A percentile compares a stretch with the other conserved stretches of the same genome.
Evolutionary conservation across 2,329 filamentous ascomycete genomes (phyloP).

Genomic region (Penicillium sp.): DNA sequence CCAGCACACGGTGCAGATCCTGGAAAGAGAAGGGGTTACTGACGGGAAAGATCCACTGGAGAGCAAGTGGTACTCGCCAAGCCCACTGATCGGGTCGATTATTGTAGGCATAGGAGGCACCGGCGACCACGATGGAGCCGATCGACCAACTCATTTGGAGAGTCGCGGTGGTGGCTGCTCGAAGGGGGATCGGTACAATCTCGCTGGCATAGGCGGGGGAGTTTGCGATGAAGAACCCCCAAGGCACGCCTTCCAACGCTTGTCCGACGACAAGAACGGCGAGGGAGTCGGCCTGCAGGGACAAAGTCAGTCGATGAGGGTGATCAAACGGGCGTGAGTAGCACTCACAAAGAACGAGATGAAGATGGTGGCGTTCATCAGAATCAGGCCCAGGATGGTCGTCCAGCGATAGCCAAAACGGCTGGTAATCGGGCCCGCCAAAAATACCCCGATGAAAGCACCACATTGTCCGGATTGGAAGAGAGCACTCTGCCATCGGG

Average conservation of each 20-base stretch:
- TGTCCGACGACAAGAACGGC: conserved; percentile 38
- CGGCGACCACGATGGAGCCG: conserved; percentile 30
- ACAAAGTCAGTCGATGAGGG: too few species aligned
- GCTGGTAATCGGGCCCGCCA: conserved; percentile 61
- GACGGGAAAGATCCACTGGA: conserved; percentile 34
- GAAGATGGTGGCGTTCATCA: conserved; percentile 60
- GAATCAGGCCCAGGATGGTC: conserved; percentile 55
- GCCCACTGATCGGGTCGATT: conserved; percentile 22
- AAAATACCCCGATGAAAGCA: conserved; percentile 58
- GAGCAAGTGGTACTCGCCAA: conserved; percentile 27
- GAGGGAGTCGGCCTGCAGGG: conserved; percentile 45
- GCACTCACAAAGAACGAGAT: conserved; percentile 55
- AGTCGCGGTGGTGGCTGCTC: conserved; percentile 27
- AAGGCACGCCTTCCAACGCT: conserved; percentile 31
- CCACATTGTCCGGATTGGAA: conserved; percentile 56
- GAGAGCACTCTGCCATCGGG: conserved; percentile 55
- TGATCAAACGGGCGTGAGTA: fast-evolving
- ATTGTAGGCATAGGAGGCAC: conserved; percentile 24
- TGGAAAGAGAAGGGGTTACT: conserved; percentile 5
- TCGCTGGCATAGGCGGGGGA: conserved; percentile 31
- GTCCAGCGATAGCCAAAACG: conserved; percentile 59
- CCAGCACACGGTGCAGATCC: too few species aligned
- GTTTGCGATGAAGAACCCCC: conserved; percentile 34
- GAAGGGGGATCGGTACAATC: conserved; percentile 27
- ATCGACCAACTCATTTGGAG: conserved; percentile 34